Evolutionary conservation across 345 rosid genomes (phyloP).

Genomic region (Salix koriyanagi): DNA sequence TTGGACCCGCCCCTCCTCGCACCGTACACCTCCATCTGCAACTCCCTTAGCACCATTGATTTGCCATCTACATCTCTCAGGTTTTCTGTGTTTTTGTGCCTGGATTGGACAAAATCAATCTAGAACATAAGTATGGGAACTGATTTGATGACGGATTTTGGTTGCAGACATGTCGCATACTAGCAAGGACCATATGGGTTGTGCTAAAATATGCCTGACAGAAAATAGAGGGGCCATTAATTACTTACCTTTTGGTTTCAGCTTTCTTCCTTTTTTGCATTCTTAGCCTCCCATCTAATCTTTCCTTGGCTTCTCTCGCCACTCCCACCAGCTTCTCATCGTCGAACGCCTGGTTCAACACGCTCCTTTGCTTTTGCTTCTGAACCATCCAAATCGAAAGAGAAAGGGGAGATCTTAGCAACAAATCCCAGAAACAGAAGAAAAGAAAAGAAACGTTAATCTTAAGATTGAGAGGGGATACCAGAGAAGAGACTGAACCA

Average conservation of each 20-base stretch:
- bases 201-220: conserved; percentile 4
- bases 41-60: conserved; percentile 16
- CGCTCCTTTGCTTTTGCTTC: conserved; percentile 32
- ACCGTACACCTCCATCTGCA: conserved; percentile 31
- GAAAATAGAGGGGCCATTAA: neutral
- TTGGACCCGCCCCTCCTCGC: neutral
- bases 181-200: too few species aligned
- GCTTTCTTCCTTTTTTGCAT: conserved; percentile 32
- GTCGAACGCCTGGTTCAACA: conserved; percentile 22
- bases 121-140: neutral
- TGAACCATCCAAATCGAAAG: neutral
- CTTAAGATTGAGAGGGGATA: conserved; percentile 1
- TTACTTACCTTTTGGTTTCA: conserved; percentile 32
- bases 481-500: conserved; percentile 29
- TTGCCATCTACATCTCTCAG: conserved; percentile 3
- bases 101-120: conserved; percentile 4
- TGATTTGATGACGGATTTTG: neutral
- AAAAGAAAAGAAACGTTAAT: neutral
- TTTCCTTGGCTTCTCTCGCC: conserved; percentile 80
- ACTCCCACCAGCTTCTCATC: conserved; percentile 58
- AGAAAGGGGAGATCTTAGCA: conserved; percentile 9
- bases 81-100: conserved; percentile 29
- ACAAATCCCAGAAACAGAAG: neutral
- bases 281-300: conserved; percentile 62
- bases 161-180: neutral